Conservation (phyloP, 441 rosid genomes). For the Euphorbia schlechtendalii region DNA sequence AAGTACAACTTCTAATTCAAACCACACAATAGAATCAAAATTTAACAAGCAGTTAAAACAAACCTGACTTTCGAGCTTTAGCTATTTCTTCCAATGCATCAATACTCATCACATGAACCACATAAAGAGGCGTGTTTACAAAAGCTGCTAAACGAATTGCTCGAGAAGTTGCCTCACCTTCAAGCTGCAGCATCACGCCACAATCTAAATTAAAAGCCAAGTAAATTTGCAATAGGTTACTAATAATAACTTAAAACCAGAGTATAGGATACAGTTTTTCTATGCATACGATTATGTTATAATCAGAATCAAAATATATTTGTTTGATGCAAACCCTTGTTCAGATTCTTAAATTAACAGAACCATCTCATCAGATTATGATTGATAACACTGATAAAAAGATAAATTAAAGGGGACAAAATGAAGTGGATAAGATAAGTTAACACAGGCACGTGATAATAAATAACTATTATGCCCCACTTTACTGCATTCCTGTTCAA, state of each 20-base stretch:
- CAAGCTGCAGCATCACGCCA: conserved; percentile 48
- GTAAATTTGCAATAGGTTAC: neutral
- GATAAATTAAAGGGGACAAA: neutral
- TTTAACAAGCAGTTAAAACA: neutral
- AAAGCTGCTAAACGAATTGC: conserved; percentile 86
- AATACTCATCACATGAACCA: conserved; percentile 96
- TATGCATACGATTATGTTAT: neutral
- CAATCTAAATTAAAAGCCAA: conserved; percentile 6
- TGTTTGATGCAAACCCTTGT: neutral
- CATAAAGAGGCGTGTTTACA: conserved; percentile 85
- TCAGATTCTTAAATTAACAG: neutral
- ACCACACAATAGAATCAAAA: conserved; percentile 3
- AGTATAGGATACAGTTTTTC: neutral
- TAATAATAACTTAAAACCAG: neutral
- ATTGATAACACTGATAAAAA: no score
- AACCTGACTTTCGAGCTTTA: conserved; percentile 86
- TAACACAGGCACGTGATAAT: neutral
- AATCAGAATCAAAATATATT: neutral
- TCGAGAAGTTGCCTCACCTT: conserved; percentile 93
- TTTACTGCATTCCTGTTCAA: neutral
- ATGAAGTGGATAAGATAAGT: neutral
- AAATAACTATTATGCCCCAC: neutral
- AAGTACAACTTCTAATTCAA: neutral
- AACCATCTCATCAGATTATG: neutral
- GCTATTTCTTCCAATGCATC: conserved; percentile 98